Evolutionary conservation across 306 rosid species (phyloP).

Genomic region (Sindora glabra): DNA sequence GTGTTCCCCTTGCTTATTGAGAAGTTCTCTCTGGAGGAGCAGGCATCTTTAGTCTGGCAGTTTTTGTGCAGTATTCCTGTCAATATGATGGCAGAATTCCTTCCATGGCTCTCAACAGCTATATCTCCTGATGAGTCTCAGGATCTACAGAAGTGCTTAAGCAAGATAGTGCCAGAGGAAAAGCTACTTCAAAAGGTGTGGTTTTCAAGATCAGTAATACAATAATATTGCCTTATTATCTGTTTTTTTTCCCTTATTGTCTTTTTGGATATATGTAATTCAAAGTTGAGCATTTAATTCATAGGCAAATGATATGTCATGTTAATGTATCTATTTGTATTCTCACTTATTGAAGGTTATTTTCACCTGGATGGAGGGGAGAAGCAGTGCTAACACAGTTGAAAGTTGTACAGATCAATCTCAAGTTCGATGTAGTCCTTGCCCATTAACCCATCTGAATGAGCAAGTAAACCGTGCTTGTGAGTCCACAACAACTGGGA

Average conservation of each 20-base stretch:
- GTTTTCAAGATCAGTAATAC: slow-evolving; percentile 15
- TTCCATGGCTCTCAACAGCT: slow-evolving; percentile 90
- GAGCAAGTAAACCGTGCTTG: slow-evolving; percentile 49
- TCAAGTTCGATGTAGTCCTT: slow-evolving; percentile 35
- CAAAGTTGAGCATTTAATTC: slow-evolving; percentile 11
- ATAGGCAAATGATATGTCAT: slow-evolving; percentile 12
- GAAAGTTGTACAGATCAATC: slow-evolving; percentile 37
- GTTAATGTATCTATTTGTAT: slow-evolving; percentile 3
- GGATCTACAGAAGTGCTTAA: slow-evolving; percentile 68
- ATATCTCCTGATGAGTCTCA: slow-evolving; percentile 75
- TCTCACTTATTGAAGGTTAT: slow-evolving; percentile 62
- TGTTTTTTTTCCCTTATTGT: background rate
- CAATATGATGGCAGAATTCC: slow-evolving; percentile 84
- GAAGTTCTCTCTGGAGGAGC: slow-evolving; percentile 85
- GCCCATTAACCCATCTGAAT: slow-evolving; percentile 33
- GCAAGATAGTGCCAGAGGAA: slow-evolving; percentile 82
- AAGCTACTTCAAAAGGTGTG: slow-evolving; percentile 92
- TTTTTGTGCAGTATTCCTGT: slow-evolving; percentile 98
- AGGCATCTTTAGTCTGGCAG: slow-evolving; percentile 93
- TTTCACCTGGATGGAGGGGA: slow-evolving; percentile 89
- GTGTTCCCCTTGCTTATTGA: slow-evolving; percentile 90
- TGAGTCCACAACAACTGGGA: slow-evolving; percentile 52
- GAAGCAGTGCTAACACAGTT: slow-evolving; percentile 19
- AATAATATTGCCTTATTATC: slow-evolving; percentile 2
- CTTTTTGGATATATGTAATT: background rate